Evolutionary conservation across 805 yeast species (phyloP).

Genomic region (Jamesozyma spencerorum): DNA sequence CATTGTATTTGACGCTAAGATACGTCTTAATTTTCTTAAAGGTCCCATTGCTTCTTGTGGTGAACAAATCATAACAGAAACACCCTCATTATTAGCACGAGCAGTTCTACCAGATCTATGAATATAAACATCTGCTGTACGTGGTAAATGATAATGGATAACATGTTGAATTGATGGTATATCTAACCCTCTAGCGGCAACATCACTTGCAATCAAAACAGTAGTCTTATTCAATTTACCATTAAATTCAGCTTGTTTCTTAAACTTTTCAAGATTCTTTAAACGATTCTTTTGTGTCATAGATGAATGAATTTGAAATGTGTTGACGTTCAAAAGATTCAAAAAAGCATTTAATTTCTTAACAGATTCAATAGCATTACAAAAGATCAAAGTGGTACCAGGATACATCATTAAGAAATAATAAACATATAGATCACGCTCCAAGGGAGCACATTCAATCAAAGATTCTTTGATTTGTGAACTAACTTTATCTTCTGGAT

Average conservation of each 20-base stretch:
- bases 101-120: constrained; percentile 99
- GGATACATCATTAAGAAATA: constrained; percentile 81
- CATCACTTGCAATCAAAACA: constrained; percentile 88
- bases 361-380: constrained; percentile 92
- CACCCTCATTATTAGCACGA: constrained; percentile 88
- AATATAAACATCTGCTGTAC: constrained; percentile 88
- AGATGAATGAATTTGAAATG: constrained; percentile 78
- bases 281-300: constrained; percentile 93
- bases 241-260: constrained; percentile 32
- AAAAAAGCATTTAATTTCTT: constrained; percentile 73
- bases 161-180: constrained; percentile 87
- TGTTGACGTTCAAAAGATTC: constrained; percentile 55
- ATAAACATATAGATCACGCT: constrained; percentile 82
- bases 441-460: constrained; percentile 83
- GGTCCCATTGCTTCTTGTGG: constrained; percentile 93
- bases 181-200: constrained; percentile 96
- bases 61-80: constrained; percentile 85
- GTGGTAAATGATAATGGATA: constrained; percentile 89
- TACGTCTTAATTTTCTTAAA: constrained; percentile 57
- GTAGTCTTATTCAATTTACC: constrained; percentile 40
- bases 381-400: constrained; percentile 82
- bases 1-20: constrained; percentile 32
- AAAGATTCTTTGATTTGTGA: constrained; percentile 71
- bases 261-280: constrained; percentile 60
- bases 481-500: constrained; percentile 76